Conservation (phyloP, 768 basidiomycete genomes). For the Kwoniella shandongensis region DNA sequence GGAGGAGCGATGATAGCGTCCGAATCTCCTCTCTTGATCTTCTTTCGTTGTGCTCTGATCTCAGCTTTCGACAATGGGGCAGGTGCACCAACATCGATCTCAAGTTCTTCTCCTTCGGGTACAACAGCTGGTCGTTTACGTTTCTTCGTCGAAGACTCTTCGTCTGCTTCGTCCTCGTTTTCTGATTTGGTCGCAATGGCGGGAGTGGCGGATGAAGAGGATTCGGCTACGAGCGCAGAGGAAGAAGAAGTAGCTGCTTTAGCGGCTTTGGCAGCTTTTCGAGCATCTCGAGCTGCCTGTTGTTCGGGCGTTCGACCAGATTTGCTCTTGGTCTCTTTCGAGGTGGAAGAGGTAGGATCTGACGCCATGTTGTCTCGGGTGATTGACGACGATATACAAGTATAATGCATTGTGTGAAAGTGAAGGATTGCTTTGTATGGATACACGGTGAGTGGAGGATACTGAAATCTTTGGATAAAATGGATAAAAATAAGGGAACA, state of each 20-base stretch:
- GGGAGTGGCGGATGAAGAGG: no score
- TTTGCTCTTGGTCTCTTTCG: constrained; percentile 15
- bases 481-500: constrained; percentile 6
- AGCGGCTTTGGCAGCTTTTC: constrained; percentile 33
- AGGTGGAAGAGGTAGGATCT: constrained; percentile 12
- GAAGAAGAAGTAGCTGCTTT: not conserved
- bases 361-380: constrained; percentile 14
- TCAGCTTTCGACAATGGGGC: constrained; percentile 50
- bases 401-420: not conserved
- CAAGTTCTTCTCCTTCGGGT: constrained; percentile 34
- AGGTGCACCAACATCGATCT: constrained; percentile 49
- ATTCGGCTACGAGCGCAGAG: not conserved
- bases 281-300: constrained; percentile 32
- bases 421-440: not conserved
- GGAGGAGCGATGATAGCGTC: constrained; percentile 24
- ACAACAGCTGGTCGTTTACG: constrained; percentile 13
- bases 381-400: not conserved
- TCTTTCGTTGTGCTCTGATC: constrained; percentile 44
- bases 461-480: constrained; percentile 25
- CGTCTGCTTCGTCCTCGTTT: constrained; percentile 12
- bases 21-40: constrained; percentile 31
- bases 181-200: not conserved
- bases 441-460: not conserved
- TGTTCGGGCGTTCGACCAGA: constrained; percentile 33
- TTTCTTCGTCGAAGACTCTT: constrained; percentile 14